Evolutionary conservation across 441 rosid species (phyloP), one percentile per base, ranked within the genome.

Genomic region (Manihot esculenta): DNA sequence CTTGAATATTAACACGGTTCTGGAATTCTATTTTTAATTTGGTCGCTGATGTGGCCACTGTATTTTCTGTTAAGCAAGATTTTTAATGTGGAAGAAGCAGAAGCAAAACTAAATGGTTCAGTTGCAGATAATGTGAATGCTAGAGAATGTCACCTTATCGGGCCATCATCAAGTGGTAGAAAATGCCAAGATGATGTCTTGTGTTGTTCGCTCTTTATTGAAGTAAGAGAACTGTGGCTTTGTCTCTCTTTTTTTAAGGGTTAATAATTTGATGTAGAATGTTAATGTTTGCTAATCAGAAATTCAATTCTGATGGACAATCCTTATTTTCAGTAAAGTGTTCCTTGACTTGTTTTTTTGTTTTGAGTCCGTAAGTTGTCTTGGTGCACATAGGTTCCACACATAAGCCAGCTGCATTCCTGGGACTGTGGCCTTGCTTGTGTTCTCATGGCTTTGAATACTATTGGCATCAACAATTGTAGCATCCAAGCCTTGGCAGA

Each of bases 381-480:
- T 57, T 69, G 62, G 47, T 73, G 56, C 26, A 42, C 54, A 21
- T 42, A 94, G 99, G 96, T 94, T 50, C 94, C 94, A 26, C 97
- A 89, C 71, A 73, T 88, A 68, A 92, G 84, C 64, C 99, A 94
- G 87, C 77, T 88, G 76, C 85, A 78, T 70, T 86, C 92, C 38
- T 92, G 99, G 99, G 99, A 92, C 68, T 92, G 99, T 60, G 98
- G 99, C 44, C 90, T 92, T 57, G 98, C 98, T 79, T 94, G 98
- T 78, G 86, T 90, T 67, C 80, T 83, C 53, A 92, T 94, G 99
- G 90, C 82, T 76, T 83, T 90, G 83, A 87, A 86, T 79, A 82
- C 90, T 0, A 73, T 82, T 77, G 99, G 98, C 64, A 71, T 88
- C 70, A 42, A 74, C n/a, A 79, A 69, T 70, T 88, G 90, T 78